phyloP scores from a whole-genome alignment of 2,329 filamentous ascomycete genomes.

The Nemania sp. region DNA sequence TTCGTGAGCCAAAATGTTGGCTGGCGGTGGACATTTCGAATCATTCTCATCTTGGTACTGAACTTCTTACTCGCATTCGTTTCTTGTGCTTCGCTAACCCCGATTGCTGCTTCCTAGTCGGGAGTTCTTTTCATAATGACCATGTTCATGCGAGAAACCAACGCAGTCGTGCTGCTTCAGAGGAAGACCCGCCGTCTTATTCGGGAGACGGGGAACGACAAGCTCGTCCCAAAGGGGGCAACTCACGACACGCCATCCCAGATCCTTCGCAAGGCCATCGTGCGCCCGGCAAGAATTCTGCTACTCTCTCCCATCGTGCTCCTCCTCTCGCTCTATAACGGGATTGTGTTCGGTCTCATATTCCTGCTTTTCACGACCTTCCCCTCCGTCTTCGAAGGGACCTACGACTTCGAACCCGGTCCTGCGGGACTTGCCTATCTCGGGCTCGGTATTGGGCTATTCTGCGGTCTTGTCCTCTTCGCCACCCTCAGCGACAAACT shows the following conservation, averaged over 20 bases:
- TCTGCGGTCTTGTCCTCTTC: constrained; percentile 4
- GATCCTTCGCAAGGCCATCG: constrained; percentile 4
- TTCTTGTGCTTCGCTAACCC: neutral
- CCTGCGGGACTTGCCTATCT: constrained; percentile 13
- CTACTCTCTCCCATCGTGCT: constrained; percentile 11
- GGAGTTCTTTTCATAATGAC: neutral
- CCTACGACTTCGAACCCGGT: constrained; percentile 7
- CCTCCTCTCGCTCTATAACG: constrained; percentile 15
- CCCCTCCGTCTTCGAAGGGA: constrained; percentile 11
- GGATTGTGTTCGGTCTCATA: constrained; percentile 11
- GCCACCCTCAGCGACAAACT: constrained; percentile 11
- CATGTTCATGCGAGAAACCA: constrained; percentile 16
- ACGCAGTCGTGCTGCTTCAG: neutral
- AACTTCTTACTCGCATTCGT: neutral
- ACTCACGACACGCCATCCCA: neutral
- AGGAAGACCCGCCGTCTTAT: neutral
- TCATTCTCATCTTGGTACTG: constrained; percentile 43
- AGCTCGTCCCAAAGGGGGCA: neutral
- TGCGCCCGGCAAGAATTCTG: constrained; percentile 12
- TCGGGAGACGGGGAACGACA: constrained; percentile 8
- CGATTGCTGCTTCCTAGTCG: neutral
- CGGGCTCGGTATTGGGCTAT: constrained; percentile 9
- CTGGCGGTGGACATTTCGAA: constrained; percentile 55
- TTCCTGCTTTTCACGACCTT: constrained; percentile 20
- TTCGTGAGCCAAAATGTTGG: constrained; percentile 41